Conservation (phyloP, 2,329 filamentous ascomycete species). For the Bipolaris victoriae region DNA sequence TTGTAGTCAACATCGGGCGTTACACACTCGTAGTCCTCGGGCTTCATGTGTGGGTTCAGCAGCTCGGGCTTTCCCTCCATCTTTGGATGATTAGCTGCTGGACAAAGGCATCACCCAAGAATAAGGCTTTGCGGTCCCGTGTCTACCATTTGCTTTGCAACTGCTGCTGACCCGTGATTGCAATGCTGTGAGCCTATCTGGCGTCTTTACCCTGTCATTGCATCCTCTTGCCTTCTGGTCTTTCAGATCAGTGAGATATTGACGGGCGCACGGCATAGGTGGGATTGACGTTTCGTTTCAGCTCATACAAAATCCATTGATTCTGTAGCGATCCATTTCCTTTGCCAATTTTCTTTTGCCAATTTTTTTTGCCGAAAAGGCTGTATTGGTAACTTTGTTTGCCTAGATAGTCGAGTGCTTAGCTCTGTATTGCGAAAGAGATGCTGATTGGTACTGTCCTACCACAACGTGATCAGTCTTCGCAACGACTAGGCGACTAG, state of each 20-base stretch:
- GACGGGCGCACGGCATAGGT: conserved; percentile 34
- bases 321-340: not conserved
- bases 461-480: not conserved
- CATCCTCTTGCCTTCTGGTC: conserved; percentile 30
- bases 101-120: conserved; percentile 48
- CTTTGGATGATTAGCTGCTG: conserved; percentile 39
- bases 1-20: conserved; percentile 21
- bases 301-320: conserved; percentile 34
- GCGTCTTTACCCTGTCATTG: conserved; percentile 36
- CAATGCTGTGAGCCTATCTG: conserved; percentile 39
- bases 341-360: not conserved
- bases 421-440: not conserved
- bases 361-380: conserved; percentile 4
- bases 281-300: conserved; percentile 45
- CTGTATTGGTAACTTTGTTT: not conserved
- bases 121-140: conserved; percentile 20
- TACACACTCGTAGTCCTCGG: conserved; percentile 31
- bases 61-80: conserved; percentile 30
- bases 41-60: conserved; percentile 42
- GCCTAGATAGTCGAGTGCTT: not conserved
- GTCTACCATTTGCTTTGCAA: conserved; percentile 21
- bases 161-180: conserved; percentile 15
- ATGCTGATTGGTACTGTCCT: not conserved
- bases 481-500: not conserved
- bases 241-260: conserved; percentile 21